These are phyloP conservation scores for Amphicarpaea edgeworthii DNA, from an alignment of 306 rosid genomes.

Conservation along the genomic window DNA sequence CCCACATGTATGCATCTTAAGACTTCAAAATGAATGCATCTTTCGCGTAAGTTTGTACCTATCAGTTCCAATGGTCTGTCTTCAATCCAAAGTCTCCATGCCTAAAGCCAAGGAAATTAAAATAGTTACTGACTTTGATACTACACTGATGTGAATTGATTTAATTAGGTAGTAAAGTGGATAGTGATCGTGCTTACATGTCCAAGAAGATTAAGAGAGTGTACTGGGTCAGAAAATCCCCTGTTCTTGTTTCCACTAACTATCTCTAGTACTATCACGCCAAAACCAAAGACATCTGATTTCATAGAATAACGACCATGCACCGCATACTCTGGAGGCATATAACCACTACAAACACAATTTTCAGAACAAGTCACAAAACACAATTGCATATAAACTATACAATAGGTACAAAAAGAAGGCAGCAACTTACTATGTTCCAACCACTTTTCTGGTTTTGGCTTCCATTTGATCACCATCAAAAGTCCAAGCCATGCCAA, in stretches of 20 bases:
- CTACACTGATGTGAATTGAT: background rate
- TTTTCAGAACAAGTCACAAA: background rate
- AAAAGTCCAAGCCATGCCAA: background rate
- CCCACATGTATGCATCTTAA: background rate
- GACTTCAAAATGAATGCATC: background rate
- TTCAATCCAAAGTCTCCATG: slow-evolving; percentile 5
- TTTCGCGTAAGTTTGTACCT: background rate
- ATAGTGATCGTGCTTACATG: background rate
- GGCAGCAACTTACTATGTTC: background rate
- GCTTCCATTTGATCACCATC: background rate
- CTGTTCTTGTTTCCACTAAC: slow-evolving; percentile 39
- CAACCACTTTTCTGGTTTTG: background rate
- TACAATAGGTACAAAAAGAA: background rate
- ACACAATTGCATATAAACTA: background rate
- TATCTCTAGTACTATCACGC: slow-evolving; percentile 47
- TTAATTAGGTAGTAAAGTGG: background rate
- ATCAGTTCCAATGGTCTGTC: slow-evolving; percentile 9
- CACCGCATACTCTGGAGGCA: slow-evolving; percentile 49
- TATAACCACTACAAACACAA: slow-evolving; percentile 37
- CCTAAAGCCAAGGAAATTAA: background rate
- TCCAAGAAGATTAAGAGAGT: slow-evolving; percentile 5
- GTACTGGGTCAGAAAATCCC: background rate
- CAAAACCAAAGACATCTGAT: slow-evolving; percentile 48
- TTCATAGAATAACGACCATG: slow-evolving; percentile 39
- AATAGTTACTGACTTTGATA: background rate